Evolutionary conservation across 2,329 filamentous ascomycete species (phyloP).

Genomic region (Phaeophleospora eucalypticola): DNA sequence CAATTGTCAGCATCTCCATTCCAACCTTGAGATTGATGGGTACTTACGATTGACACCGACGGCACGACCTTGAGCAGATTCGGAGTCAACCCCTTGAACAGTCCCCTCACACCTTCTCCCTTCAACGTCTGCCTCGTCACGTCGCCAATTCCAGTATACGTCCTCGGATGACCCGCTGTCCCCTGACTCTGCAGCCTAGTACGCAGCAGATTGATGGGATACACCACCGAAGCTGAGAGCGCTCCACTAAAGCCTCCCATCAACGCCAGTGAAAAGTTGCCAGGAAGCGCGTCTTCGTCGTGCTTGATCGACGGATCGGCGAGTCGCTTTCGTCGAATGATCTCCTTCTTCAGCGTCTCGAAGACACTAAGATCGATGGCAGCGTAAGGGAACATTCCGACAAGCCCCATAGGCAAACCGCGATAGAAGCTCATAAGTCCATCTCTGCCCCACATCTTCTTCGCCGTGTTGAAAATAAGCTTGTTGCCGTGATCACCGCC

Average conservation of each 20-base stretch:
- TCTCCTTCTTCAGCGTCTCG: slow-evolving; percentile 77
- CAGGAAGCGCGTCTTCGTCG: slow-evolving; percentile 71
- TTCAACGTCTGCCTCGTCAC: slow-evolving; percentile 78
- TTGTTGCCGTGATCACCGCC: slow-evolving; percentile 79
- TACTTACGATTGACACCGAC: slow-evolving; percentile 72
- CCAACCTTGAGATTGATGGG: not conserved
- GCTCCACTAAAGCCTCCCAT: slow-evolving; percentile 91
- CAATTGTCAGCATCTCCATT: not conserved
- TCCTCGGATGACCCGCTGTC: slow-evolving; percentile 73
- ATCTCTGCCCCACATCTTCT: slow-evolving; percentile 78
- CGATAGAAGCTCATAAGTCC: slow-evolving; percentile 78
- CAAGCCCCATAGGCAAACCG: slow-evolving; percentile 84
- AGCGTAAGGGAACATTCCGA: slow-evolving; percentile 97
- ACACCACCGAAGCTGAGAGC: slow-evolving; percentile 88
- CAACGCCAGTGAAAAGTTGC: slow-evolving; percentile 77
- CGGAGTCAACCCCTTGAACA: slow-evolving; percentile 93
- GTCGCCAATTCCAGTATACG: slow-evolving; percentile 88
- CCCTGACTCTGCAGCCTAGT: slow-evolving; percentile 86
- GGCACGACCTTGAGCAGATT: slow-evolving; percentile 96
- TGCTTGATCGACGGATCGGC: slow-evolving; percentile 54
- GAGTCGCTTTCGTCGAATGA: slow-evolving; percentile 65
- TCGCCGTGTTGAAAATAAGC: slow-evolving; percentile 75
- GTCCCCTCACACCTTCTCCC: slow-evolving; percentile 75
- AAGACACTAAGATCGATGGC: slow-evolving; percentile 96
- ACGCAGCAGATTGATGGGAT: slow-evolving; percentile 88